Percentiles rank a stretch among this genome's conserved stretches.
Evolutionary conservation across 1,139 yeast genomes (phyloP).

Genomic region (Fermentozyma sake): DNA sequence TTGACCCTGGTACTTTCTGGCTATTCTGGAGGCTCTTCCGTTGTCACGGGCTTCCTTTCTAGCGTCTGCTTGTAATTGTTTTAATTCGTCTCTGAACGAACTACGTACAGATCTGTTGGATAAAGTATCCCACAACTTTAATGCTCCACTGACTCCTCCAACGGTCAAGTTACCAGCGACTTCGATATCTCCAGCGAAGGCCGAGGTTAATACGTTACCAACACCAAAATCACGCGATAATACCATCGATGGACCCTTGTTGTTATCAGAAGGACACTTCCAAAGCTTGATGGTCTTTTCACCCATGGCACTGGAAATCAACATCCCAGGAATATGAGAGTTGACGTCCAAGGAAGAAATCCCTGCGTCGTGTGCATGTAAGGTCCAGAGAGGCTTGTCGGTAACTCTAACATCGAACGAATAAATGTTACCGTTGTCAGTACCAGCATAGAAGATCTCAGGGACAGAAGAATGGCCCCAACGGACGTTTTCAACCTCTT

Average conservation of each 20-base stretch:
- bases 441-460: constrained; percentile 77
- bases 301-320: constrained; percentile 87
- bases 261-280: constrained; percentile 50
- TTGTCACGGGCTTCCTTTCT: constrained; percentile 48
- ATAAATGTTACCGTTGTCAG: constrained; percentile 87
- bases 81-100: constrained; percentile 58
- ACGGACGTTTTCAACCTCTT: constrained; percentile 79
- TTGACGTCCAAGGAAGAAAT: constrained; percentile 79
- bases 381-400: constrained; percentile 80
- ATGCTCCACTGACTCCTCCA: constrained; percentile 83
- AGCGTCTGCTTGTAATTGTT: constrained; percentile 51
- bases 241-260: constrained; percentile 78
- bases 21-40: constrained; percentile 67
- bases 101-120: constrained; percentile 75
- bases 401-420: constrained; percentile 79
- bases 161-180: constrained; percentile 78
- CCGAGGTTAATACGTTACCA: constrained; percentile 82
- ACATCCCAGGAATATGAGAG: constrained; percentile 61
- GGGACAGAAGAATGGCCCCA: constrained; percentile 59
- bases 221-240: constrained; percentile 90
- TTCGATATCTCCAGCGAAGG: constrained; percentile 85
- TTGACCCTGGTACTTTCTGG: constrained; percentile 58
- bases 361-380: constrained; percentile 96
- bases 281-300: constrained; percentile 85
- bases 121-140: constrained; percentile 92